Conservation (phyloP, 2,329 filamentous ascomycete species). For the Neurospora sp. region DNA sequence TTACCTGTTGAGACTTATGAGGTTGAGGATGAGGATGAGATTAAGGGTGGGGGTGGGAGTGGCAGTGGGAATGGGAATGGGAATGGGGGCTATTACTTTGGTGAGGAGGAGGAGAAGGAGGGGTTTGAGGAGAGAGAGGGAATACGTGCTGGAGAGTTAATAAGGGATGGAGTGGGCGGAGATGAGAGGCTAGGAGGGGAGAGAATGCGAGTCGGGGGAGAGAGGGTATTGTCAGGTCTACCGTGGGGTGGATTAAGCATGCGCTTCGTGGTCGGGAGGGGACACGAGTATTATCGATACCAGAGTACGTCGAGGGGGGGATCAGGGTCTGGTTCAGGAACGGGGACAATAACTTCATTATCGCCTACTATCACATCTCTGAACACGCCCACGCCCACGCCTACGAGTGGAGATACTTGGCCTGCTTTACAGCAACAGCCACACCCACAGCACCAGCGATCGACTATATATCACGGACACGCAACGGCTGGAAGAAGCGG, state of each 20-base stretch:
- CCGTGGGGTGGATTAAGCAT: constrained; percentile 65
- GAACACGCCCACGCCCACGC: not conserved
- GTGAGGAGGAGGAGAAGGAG: not conserved
- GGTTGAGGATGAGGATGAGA: no score
- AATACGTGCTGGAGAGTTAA: no score
- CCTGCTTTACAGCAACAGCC: no score
- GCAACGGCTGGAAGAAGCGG: not conserved
- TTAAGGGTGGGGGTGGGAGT: no score
- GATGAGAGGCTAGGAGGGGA: no score
- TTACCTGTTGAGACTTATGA: not conserved
- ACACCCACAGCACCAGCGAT: not conserved
- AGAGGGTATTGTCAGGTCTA: constrained; percentile 49
- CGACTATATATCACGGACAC: not conserved
- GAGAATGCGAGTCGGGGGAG: not conserved
- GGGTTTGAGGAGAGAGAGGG: no score
- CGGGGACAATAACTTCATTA: not conserved
- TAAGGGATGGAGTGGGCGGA: not conserved
- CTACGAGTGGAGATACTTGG: not conserved
- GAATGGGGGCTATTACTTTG: no score
- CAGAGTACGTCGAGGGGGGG: not conserved
- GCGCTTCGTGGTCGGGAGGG: constrained; percentile 40
- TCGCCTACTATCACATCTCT: not conserved
- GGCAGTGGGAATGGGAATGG: no score
- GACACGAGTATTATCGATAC: constrained; percentile 31
- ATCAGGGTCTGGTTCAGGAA: not conserved